Percentiles rank a stretch among this genome's conserved stretches.
Conservation (phyloP, 805 yeast genomes). For the Alloascoidea africana region DNA sequence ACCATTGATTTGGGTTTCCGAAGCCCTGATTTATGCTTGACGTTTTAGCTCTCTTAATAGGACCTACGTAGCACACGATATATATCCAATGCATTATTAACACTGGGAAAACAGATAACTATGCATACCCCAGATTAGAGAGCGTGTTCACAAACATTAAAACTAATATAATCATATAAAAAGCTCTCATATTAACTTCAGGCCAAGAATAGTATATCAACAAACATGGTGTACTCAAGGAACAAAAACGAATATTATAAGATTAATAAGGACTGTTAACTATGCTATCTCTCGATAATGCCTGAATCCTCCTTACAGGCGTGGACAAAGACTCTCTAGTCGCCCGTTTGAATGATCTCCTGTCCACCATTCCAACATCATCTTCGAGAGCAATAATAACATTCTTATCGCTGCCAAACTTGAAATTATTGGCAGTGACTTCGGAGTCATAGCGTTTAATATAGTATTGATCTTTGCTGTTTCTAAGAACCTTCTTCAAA, state of each 20-base stretch:
- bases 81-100: too few species aligned
- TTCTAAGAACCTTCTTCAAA: slow-evolving; percentile 38
- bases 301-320: slow-evolving; percentile 10
- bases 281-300: slow-evolving; percentile 9
- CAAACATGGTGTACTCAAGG: too few species aligned
- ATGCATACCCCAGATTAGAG: too few species aligned
- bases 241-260: slow-evolving; percentile 1
- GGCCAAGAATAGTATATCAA: too few species aligned
- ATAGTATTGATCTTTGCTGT: slow-evolving; percentile 39
- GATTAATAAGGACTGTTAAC: slow-evolving; percentile 15
- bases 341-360: slow-evolving; percentile 43
- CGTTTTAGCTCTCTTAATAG: too few species aligned
- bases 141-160: too few species aligned
- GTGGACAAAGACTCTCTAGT: slow-evolving; percentile 29
- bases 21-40: too few species aligned
- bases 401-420: slow-evolving; percentile 53
- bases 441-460: slow-evolving; percentile 46
- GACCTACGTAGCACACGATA: too few species aligned
- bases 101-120: too few species aligned
- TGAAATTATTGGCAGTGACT: slow-evolving; percentile 67
- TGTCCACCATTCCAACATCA: slow-evolving; percentile 60
- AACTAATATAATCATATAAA: too few species aligned
- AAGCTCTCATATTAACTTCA: too few species aligned
- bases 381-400: slow-evolving; percentile 62
- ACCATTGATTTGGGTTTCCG: too few species aligned